Conservation (phyloP, 768 basidiomycete species). For the Leccinum longicurvipes region DNA sequence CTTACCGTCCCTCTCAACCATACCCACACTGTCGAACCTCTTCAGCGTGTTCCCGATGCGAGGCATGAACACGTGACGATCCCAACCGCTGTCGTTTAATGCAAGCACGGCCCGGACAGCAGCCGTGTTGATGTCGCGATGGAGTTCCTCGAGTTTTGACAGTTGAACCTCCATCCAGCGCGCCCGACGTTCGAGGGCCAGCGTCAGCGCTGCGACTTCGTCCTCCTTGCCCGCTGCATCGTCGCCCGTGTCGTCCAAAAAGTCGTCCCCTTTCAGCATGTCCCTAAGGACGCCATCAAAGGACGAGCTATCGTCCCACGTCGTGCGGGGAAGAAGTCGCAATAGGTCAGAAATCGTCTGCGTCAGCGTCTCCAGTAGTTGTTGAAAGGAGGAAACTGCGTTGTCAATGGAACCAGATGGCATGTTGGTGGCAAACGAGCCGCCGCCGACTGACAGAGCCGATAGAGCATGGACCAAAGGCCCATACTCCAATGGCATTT, state of each 20-base stretch:
- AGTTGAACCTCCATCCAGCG: slow-evolving; percentile 92
- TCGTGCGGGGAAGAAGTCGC: slow-evolving; percentile 80
- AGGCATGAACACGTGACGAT: slow-evolving; percentile 63
- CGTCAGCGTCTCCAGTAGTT: slow-evolving; percentile 81
- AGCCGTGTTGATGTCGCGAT: slow-evolving; percentile 87
- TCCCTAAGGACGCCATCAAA: slow-evolving; percentile 84
- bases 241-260: slow-evolving; percentile 71
- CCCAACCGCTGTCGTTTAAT: slow-evolving; percentile 87
- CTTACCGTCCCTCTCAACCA: slow-evolving; percentile 43
- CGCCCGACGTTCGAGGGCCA: slow-evolving; percentile 84
- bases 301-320: slow-evolving; percentile 88
- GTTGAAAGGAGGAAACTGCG: slow-evolving; percentile 86
- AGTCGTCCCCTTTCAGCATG: slow-evolving; percentile 87
- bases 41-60: slow-evolving; percentile 63
- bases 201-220: slow-evolving; percentile 79
- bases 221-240: slow-evolving; percentile 68
- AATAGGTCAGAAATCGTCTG: slow-evolving; percentile 87
- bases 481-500: slow-evolving; percentile 80
- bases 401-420: slow-evolving; percentile 89
- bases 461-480: slow-evolving; percentile 84
- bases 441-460: slow-evolving; percentile 80
- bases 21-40: slow-evolving; percentile 65
- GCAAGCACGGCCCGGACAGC: slow-evolving; percentile 78
- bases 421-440: slow-evolving; percentile 74
- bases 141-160: slow-evolving; percentile 83